These are phyloP conservation scores for Berberis thunbergii DNA, from an alignment of 164 flowering plant genomes.

Conservation along the genomic window DNA sequence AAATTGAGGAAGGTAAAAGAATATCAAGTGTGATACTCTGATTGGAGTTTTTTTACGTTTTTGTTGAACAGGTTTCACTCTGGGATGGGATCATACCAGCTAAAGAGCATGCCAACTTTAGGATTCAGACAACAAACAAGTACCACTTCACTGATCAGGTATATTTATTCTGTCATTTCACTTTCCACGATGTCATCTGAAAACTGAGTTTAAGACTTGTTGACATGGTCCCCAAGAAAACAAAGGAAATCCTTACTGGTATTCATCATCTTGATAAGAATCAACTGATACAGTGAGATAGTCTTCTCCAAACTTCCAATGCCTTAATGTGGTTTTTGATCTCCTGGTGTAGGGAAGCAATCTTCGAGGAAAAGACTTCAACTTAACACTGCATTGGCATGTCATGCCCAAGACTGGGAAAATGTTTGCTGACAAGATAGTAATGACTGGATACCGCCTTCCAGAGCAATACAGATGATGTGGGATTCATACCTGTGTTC, in stretches of 20 bases:
- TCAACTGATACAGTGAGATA: too few species aligned
- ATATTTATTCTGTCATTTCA: background rate
- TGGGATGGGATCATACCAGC: constrained; percentile 82
- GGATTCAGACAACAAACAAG: constrained; percentile 64
- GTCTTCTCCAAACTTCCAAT: background rate
- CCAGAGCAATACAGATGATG: constrained; percentile 64
- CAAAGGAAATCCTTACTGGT: too few species aligned
- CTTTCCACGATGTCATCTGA: too few species aligned
- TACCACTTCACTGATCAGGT: constrained; percentile 85
- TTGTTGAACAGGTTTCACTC: constrained; percentile 26
- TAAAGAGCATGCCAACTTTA: constrained; percentile 72
- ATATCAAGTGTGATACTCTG: background rate
- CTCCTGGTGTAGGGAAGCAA: constrained; percentile 53
- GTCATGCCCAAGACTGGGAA: constrained; percentile 98
- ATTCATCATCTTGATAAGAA: too few species aligned
- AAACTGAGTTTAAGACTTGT: background rate
- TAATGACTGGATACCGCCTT: constrained; percentile 66
- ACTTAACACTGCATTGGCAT: constrained; percentile 89
- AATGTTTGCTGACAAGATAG: constrained; percentile 82
- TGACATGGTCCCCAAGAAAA: background rate
- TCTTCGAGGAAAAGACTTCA: constrained; percentile 68
- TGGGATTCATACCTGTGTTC: background rate
- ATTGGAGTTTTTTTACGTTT: background rate
- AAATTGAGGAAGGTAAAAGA: background rate
- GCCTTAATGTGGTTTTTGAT: background rate